Percentiles rank a stretch among this genome's conserved stretches.
Conservation (phyloP, 108 stramenopile genomes). For the Conticribra weissflogii region DNA sequence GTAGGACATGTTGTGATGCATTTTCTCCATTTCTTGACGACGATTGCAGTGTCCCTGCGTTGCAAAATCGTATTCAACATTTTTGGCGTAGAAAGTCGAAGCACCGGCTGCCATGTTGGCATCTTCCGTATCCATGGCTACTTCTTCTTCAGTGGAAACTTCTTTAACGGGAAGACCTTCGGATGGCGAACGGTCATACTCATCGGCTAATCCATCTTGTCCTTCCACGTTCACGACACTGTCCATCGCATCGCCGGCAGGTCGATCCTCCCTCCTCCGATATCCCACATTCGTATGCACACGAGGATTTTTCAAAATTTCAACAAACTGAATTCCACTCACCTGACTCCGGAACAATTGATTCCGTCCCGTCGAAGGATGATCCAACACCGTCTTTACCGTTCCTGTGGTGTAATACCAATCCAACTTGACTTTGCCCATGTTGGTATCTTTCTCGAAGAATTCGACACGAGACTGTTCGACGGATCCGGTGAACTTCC, state of each 20-base stretch:
- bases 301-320: slow-evolving; percentile 36
- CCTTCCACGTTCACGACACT: neutral
- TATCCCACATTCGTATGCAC: slow-evolving; percentile 34
- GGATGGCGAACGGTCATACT: slow-evolving; percentile 25
- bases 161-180: neutral
- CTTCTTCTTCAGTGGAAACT: neutral
- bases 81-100: slow-evolving; percentile 31
- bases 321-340: slow-evolving; percentile 25
- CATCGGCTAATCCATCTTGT: slow-evolving; percentile 15
- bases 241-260: neutral
- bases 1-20: slow-evolving; percentile 25
- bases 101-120: neutral
- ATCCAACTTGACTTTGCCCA: slow-evolving; percentile 56
- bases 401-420: slow-evolving; percentile 67
- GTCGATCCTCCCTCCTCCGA: slow-evolving; percentile 3
- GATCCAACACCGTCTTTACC: slow-evolving; percentile 57
- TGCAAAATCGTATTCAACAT: slow-evolving; percentile 40
- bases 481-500: slow-evolving; percentile 64
- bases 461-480: slow-evolving; percentile 50
- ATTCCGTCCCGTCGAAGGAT: slow-evolving; percentile 49
- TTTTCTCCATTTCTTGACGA: slow-evolving; percentile 27
- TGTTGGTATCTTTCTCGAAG: slow-evolving; percentile 50
- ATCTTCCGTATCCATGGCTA: slow-evolving; percentile 7
- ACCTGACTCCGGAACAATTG: slow-evolving; percentile 42
- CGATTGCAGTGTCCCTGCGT: slow-evolving; percentile 35